Conservation (phyloP, 768 basidiomycete genomes). For the Suillus paluster region DNA sequence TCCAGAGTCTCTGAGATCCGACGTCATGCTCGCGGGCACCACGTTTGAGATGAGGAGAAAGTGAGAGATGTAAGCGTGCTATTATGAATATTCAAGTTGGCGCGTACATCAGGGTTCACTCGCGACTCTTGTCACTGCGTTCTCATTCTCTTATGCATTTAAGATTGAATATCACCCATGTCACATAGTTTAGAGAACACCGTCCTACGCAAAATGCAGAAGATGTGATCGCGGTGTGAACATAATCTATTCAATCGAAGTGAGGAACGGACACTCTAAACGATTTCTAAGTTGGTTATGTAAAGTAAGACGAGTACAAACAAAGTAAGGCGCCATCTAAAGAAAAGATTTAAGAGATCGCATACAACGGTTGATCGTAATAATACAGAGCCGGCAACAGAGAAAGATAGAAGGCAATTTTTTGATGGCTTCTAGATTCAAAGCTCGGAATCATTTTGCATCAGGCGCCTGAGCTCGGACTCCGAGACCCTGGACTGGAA, state of each 20-base stretch:
- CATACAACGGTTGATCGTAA: too few species aligned
- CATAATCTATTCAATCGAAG: background rate
- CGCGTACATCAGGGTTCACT: background rate
- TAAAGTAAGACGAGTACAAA: too few species aligned
- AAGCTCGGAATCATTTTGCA: background rate
- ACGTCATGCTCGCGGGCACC: background rate
- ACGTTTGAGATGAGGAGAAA: background rate
- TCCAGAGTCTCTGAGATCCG: background rate
- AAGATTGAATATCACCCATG: background rate
- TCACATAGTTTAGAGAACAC: background rate
- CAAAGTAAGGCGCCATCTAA: too few species aligned
- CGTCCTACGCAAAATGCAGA: too few species aligned
- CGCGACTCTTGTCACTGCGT: background rate
- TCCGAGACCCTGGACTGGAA: slow-evolving; percentile 49
- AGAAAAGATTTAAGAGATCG: too few species aligned
- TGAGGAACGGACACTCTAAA: background rate
- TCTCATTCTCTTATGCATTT: too few species aligned
- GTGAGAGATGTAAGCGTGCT: too few species aligned
- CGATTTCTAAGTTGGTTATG: background rate
- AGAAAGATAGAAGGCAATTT: background rate
- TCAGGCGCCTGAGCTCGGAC: slow-evolving; percentile 14
- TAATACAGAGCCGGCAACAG: background rate
- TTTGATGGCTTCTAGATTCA: background rate
- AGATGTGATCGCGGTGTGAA: background rate
- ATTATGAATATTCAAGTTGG: background rate